Base-by-base conservation (phyloP, 371 early-diverging fungal genomes). In the Mortierella sp. region DNA sequence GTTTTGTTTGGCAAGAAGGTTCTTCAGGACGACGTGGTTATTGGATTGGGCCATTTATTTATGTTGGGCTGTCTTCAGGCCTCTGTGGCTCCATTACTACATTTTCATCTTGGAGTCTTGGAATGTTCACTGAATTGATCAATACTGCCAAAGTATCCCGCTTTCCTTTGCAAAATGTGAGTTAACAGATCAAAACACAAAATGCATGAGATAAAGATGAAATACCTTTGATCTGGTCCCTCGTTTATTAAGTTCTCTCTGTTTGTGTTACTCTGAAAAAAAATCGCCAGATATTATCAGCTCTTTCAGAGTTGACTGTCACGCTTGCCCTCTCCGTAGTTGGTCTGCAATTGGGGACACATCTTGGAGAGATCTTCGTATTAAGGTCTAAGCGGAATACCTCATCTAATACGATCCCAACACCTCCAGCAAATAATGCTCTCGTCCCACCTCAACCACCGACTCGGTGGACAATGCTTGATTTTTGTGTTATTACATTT, bases 31-130 rank as follows among this genome's bases (percentile, higher is more conserved):
- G 32, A 19, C 45, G 32, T 4, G 66, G 70, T 2, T 58, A 69
- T 8, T 63, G 74, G 69, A 85, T 86, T 16, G 90, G 90, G 62
- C 68, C 83, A 0, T 87, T 94, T 19, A 61, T 91, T 3, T 88
- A 92, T 63, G 74, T 88, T 2, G 94, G 88, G 0, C 62, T 95
- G 8, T 85, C 92, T 2, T 91, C 93, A 10, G 96, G 96, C 1
- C 87, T 96, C 21, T 96, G 96, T 74, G 96, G 96, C 0, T 94
- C 95, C 0, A 92, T 96, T 15, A 96, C 96, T 0, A 94, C 95
- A 0, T 96, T 95, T 70, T 95, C 96, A 13, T 92, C 94, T 1
- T 96, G 94, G 94, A 91, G 89, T 61, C 71, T 91, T n/a, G 88
- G 76, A 15, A 86, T 88, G 2, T 92, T 91, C 62, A 58, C 80